These are phyloP conservation scores for Phytophthora colocasiae DNA, from an alignment of 352 stramenopile genomes.

Conservation along the genomic window DNA sequence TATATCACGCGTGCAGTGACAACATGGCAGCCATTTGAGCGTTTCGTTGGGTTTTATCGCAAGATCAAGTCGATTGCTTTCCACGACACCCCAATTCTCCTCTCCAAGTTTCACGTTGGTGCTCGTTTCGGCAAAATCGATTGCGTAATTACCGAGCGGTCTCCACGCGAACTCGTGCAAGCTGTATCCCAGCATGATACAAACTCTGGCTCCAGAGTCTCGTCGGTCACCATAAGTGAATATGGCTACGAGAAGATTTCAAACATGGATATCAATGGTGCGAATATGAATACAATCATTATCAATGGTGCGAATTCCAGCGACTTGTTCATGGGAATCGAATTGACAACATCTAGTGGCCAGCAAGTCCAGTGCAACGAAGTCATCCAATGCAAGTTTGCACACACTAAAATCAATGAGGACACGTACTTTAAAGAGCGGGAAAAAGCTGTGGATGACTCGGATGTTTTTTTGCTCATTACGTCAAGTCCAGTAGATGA, in stretches of 20 bases:
- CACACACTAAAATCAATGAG: neutral
- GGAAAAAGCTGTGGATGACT: neutral
- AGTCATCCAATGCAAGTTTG: conserved; percentile 19
- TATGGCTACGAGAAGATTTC: neutral
- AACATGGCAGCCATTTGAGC: neutral
- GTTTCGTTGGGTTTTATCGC: neutral
- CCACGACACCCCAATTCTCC: neutral
- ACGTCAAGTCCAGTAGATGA: neutral
- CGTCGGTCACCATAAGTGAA: neutral
- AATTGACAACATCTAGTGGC: neutral
- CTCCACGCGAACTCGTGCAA: neutral
- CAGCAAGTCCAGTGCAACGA: no score
- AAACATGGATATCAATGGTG: neutral
- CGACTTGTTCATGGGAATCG: neutral
- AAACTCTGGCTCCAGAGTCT: neutral
- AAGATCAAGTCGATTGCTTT: neutral
- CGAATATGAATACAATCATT: neutral
- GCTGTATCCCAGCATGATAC: neutral
- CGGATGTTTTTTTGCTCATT: conserved; percentile 24
- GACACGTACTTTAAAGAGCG: neutral
- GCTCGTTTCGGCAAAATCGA: neutral
- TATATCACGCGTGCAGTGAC: neutral
- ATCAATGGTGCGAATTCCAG: neutral
- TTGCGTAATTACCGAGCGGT: neutral
- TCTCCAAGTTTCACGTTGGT: neutral